These are phyloP conservation scores for Onygena corvina DNA, from an alignment of 2,329 filamentous ascomycete species.

Conservation along the genomic window DNA sequence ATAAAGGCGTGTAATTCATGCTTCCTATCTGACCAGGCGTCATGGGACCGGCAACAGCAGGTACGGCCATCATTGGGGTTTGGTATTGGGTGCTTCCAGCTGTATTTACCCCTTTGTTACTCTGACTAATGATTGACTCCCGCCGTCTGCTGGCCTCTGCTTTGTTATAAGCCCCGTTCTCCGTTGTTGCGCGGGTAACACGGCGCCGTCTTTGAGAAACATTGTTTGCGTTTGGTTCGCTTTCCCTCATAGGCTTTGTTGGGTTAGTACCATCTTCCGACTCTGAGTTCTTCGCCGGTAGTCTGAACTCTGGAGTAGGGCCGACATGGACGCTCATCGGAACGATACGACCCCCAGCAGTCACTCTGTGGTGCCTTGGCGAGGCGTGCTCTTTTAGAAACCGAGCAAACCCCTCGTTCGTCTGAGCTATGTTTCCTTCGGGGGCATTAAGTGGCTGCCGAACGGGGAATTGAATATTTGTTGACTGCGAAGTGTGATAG, in stretches of 20 bases:
- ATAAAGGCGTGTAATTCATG: not conserved
- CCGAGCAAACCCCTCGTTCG: conserved; percentile 34
- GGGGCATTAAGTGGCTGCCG: conserved; percentile 28
- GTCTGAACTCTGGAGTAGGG: conserved; percentile 29
- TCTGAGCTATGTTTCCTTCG: conserved; percentile 23
- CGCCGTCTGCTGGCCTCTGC: not conserved
- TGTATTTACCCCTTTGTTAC: not conserved
- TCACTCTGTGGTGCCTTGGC: conserved; percentile 39
- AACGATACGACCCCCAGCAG: conserved; percentile 38
- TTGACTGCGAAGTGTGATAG: conserved; percentile 13
- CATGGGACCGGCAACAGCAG: not conserved
- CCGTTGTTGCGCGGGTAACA: not conserved
- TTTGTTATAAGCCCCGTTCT: not conserved
- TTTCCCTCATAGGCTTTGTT: not conserved
- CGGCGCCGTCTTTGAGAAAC: not conserved
- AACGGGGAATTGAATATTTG: conserved; percentile 17
- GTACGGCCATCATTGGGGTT: not conserved
- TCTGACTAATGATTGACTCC: not conserved
- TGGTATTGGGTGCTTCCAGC: not conserved
- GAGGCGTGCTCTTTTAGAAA: conserved; percentile 39
- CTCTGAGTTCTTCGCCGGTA: conserved; percentile 15
- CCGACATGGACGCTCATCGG: conserved; percentile 30
- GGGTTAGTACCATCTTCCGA: not conserved
- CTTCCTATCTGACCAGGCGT: not conserved
- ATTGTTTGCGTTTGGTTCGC: not conserved